phyloP scores from a whole-genome alignment of 2,329 filamentous ascomycete species.

The Sphaerulina vaccinii region DNA sequence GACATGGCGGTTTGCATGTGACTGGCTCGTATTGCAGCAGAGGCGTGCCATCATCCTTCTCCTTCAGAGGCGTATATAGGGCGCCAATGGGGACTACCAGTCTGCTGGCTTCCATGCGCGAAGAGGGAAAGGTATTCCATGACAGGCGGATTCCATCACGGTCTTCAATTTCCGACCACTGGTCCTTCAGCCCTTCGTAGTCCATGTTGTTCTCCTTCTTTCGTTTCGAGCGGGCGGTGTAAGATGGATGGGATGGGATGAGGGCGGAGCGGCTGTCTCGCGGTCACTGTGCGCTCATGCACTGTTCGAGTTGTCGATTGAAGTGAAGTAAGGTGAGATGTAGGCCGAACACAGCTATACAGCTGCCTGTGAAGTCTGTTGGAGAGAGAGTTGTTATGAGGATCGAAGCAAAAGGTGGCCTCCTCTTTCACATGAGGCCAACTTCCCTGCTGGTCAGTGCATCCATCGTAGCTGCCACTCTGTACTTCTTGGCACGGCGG shows the following conservation, averaged over 20 bases:
- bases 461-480: constrained; percentile 11
- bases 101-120: constrained; percentile 70
- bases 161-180: constrained; percentile 96
- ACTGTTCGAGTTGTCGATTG: not conserved
- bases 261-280: constrained; percentile 12
- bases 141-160: constrained; percentile 92
- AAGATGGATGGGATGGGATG: constrained; percentile 3
- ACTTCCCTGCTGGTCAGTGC: constrained; percentile 6
- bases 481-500: constrained; percentile 11
- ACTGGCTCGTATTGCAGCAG: constrained; percentile 94
- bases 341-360: not conserved
- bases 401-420: constrained; percentile 5
- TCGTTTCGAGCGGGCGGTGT: constrained; percentile 11
- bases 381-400: not conserved
- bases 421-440: constrained; percentile 9
- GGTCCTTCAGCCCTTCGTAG: constrained; percentile 89
- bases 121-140: constrained; percentile 98
- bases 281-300: constrained; percentile 19
- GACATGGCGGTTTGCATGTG: constrained; percentile 92
- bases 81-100: constrained; percentile 81
- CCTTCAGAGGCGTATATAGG: constrained; percentile 92
- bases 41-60: constrained; percentile 78
- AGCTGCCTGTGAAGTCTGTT: not conserved
- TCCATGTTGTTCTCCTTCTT: constrained; percentile 75
- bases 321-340: constrained; percentile 1